Conservation (phyloP, 2,329 filamentous ascomycete genomes). For the Trichophyton schoenleinii region DNA sequence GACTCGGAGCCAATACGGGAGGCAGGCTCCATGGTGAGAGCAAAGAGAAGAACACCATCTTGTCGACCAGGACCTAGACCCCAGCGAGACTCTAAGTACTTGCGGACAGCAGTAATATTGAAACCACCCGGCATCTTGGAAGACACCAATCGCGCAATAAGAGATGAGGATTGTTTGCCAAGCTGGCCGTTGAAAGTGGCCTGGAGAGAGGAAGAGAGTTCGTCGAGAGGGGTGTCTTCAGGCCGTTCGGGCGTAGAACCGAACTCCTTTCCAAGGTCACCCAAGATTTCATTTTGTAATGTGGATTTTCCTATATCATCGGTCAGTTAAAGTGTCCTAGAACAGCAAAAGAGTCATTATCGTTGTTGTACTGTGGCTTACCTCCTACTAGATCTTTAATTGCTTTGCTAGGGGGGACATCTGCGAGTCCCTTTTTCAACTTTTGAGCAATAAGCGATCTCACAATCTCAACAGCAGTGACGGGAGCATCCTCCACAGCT, state of each 20-base stretch:
- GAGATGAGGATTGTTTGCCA: conserved; percentile 86
- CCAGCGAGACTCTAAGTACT: conserved; percentile 91
- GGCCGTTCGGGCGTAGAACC: conserved; percentile 96
- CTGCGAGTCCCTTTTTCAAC: conserved; percentile 81
- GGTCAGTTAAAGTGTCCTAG: conserved; percentile 9
- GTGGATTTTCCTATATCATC: conserved; percentile 72
- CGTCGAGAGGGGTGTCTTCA: conserved; percentile 91
- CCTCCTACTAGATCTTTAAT: conserved; percentile 98
- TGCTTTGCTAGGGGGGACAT: conserved; percentile 86
- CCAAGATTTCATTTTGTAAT: conserved; percentile 94
- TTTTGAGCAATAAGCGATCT: conserved; percentile 88
- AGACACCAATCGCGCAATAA: conserved; percentile 88
- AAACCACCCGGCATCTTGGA: conserved; percentile 99
- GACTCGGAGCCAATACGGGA: conserved; percentile 76
- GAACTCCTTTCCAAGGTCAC: conserved; percentile 96
- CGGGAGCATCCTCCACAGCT: conserved; percentile 71
- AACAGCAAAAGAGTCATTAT: too few species aligned
- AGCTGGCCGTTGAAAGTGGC: conserved; percentile 97
- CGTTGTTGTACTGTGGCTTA: conserved; percentile 30
- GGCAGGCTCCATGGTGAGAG: conserved; percentile 83
- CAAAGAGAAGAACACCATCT: conserved; percentile 77
- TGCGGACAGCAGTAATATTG: conserved; percentile 91
- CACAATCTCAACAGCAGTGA: conserved; percentile 80
- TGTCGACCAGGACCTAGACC: conserved; percentile 76
- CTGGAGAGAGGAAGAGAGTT: conserved; percentile 90